Conservation (phyloP, 805 yeast species). For the Schwanniomyces yamadae region DNA sequence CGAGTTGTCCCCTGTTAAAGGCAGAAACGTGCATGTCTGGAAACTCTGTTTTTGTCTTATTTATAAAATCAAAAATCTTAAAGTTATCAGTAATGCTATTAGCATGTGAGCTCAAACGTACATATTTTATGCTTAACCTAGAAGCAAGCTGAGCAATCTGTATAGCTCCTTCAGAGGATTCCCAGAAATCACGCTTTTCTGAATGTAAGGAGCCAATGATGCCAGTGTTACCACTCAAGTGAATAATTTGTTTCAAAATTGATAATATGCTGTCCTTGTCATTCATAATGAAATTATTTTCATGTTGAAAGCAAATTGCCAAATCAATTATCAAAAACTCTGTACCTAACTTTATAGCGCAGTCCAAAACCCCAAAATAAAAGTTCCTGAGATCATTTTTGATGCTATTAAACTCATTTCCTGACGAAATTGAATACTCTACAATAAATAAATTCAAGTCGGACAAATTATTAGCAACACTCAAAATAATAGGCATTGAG, state of each 20-base stretch:
- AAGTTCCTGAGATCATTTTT: constrained; percentile 4
- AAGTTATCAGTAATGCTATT: constrained; percentile 9
- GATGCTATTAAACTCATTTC: constrained; percentile 2
- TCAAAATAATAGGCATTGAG: constrained; percentile 9
- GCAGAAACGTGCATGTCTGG: constrained; percentile 10
- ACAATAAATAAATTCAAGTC: constrained; percentile 6
- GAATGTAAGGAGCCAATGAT: constrained; percentile 11
- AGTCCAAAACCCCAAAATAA: constrained; percentile 6
- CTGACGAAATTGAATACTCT: constrained; percentile 6
- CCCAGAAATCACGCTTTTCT: constrained; percentile 9
- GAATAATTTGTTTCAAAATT: constrained; percentile 3
- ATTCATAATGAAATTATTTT: constrained; percentile 4
- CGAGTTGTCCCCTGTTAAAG: constrained; percentile 12
- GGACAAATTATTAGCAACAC: constrained; percentile 6
- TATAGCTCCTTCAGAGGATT: constrained; percentile 5
- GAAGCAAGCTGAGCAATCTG: constrained; percentile 7
- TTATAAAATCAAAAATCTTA: constrained; percentile 7
- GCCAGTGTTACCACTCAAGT: constrained; percentile 6
- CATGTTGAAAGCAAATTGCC: constrained; percentile 2
- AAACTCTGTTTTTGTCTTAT: constrained; percentile 1
- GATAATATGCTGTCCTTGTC: constrained; percentile 1
- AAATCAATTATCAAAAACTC: constrained; percentile 9
- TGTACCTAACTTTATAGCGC: constrained; percentile 5
- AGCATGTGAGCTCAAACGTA: constrained; percentile 10
- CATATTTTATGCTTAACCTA: constrained; percentile 5